Percentiles rank a stretch among this genome's conserved stretches.
Conservation (phyloP, 2,329 filamentous ascomycete species). For the Colletotrichum cereale region DNA sequence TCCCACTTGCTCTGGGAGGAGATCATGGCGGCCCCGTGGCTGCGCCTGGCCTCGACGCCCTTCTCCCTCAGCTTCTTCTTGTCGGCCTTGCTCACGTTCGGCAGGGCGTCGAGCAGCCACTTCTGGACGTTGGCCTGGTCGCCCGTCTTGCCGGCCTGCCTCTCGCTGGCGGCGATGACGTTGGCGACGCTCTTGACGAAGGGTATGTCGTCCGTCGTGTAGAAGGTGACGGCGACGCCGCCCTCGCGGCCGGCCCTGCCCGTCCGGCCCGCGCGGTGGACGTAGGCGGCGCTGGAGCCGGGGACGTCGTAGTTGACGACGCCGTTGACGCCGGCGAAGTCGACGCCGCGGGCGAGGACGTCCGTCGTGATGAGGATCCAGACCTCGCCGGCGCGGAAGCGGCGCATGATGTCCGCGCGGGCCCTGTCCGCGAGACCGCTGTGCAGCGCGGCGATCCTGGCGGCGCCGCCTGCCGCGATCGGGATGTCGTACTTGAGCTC, state of each 20-base stretch:
- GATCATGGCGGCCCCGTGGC: conserved; percentile 71
- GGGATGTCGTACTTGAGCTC: conserved; percentile 97
- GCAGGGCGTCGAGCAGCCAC: conserved; percentile 91
- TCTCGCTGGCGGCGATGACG: conserved; percentile 87
- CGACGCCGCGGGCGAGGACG: conserved; percentile 89
- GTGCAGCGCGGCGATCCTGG: conserved; percentile 90
- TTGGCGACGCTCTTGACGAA: conserved; percentile 93
- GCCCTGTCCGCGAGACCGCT: conserved; percentile 83
- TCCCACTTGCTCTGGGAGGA: conserved; percentile 86
- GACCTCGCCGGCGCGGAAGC: conserved; percentile 90
- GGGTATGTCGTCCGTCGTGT: conserved; percentile 94
- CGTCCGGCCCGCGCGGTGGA: conserved; percentile 93
- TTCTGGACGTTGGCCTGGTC: conserved; percentile 75
- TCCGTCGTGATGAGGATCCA: conserved; percentile 98
- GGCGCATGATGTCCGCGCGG: conserved; percentile 85
- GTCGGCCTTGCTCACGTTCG: conserved; percentile 84
- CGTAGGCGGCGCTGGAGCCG: conserved; percentile 88
- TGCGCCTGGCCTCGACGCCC: conserved; percentile 80
- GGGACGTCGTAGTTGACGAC: conserved; percentile 99
- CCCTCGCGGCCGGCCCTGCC: conserved; percentile 89
- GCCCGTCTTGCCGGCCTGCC: conserved; percentile 68
- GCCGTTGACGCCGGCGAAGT: conserved; percentile 94
- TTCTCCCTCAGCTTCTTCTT: conserved; percentile 84
- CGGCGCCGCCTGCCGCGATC: conserved; percentile 83
- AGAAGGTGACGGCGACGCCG: conserved; percentile 92